phyloP scores from a whole-genome alignment of 805 yeast species.

The Lipomyces kockii region DNA sequence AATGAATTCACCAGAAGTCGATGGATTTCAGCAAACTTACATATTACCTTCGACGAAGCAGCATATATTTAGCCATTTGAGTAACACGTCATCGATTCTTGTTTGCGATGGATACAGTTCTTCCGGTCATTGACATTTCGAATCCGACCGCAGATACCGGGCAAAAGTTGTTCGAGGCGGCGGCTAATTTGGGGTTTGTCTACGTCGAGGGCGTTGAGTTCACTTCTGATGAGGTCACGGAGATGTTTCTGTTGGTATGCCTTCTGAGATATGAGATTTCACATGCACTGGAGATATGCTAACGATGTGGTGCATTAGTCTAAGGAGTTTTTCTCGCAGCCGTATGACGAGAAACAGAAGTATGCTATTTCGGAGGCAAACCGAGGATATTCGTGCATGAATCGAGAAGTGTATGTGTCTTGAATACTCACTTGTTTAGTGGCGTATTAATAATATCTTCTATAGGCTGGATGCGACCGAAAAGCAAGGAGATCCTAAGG shows the following conservation, averaged over 20 bases:
- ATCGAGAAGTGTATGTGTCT: conserved; percentile 54
- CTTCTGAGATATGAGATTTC: neutral
- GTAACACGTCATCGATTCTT: neutral
- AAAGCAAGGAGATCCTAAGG: conserved; percentile 52
- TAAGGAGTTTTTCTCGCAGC: conserved; percentile 56
- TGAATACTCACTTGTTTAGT: neutral
- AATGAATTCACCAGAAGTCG: no score
- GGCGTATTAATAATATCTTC: neutral
- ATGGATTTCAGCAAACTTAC: no score
- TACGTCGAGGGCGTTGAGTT: conserved; percentile 73
- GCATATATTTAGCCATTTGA: no score
- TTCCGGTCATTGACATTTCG: conserved; percentile 57
- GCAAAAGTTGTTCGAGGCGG: conserved; percentile 59
- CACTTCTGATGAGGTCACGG: conserved; percentile 57
- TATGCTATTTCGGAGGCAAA: conserved; percentile 60
- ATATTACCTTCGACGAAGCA: no score
- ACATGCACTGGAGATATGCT: neutral
- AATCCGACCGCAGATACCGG: conserved; percentile 51
- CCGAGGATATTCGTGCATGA: conserved; percentile 62
- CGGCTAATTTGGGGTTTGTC: conserved; percentile 66
- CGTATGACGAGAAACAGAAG: conserved; percentile 56
- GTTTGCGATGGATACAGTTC: conserved; percentile 8
- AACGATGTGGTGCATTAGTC: conserved; percentile 43
- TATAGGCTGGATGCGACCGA: conserved; percentile 46
- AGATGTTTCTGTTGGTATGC: conserved; percentile 50